These are phyloP conservation scores for Tricholoma saponaceum DNA, from an alignment of 768 basidiomycete species.

Conservation along the genomic window DNA sequence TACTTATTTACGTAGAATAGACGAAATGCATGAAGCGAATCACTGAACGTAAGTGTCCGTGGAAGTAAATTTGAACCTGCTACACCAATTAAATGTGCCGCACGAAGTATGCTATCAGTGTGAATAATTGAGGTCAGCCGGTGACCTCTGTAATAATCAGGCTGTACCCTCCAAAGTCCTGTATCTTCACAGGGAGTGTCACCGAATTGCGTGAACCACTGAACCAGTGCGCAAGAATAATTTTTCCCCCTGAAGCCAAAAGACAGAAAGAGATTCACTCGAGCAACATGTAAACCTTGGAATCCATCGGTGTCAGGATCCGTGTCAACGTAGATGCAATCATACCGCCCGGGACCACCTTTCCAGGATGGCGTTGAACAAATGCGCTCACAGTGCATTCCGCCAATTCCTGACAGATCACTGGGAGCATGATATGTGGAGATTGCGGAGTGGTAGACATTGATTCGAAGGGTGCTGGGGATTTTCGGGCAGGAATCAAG, in stretches of 20 bases:
- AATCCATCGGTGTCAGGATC: constrained; percentile 5
- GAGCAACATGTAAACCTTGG: constrained; percentile 11
- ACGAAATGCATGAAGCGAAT: neutral
- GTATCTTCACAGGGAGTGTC: constrained; percentile 15
- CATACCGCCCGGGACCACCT: neutral
- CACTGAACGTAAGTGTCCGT: neutral
- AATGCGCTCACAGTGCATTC: constrained; percentile 18
- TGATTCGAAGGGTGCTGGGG: neutral
- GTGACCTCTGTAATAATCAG: neutral
- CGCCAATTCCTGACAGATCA: constrained; percentile 14
- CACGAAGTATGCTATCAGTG: neutral
- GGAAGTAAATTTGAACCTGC: neutral
- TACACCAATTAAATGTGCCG: neutral
- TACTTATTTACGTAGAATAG: too few relatives aligned
- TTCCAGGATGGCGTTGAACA: constrained; percentile 20
- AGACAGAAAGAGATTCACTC: constrained; percentile 12
- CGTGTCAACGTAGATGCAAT: neutral
- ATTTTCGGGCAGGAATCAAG: neutral
- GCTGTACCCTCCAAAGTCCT: constrained; percentile 18
- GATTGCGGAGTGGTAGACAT: constrained; percentile 3
- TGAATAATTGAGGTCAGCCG: neutral
- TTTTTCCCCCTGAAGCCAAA: neutral
- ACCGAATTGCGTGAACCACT: constrained; percentile 15
- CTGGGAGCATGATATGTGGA: constrained; percentile 14
- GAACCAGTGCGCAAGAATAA: constrained; percentile 14